phyloP scores from a whole-genome alignment of 805 yeast species.

The Saccharomycopsis capsularis region DNA sequence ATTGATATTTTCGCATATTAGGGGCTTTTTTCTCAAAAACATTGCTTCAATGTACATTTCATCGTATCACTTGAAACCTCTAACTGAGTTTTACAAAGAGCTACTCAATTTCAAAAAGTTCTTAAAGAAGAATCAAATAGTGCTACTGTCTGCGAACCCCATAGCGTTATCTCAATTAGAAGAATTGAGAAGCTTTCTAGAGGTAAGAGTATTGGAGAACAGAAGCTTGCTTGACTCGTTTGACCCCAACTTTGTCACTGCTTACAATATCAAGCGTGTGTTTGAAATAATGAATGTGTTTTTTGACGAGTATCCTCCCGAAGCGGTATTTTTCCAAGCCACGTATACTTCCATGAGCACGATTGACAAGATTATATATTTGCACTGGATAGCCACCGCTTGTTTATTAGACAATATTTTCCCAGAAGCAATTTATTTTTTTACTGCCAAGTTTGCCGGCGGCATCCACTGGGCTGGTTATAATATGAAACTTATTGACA shows the following conservation, averaged over 20 bases:
- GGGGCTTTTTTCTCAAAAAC: slow-evolving; percentile 5
- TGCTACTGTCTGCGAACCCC: not conserved
- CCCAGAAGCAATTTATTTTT: slow-evolving; percentile 15
- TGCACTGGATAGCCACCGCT: slow-evolving; percentile 16
- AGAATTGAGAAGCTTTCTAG: slow-evolving; percentile 4
- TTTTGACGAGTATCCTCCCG: slow-evolving; percentile 10
- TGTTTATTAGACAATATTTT: slow-evolving; percentile 18
- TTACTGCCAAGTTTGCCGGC: slow-evolving; percentile 13
- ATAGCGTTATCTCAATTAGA: slow-evolving; percentile 1
- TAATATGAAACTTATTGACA: slow-evolving; percentile 6
- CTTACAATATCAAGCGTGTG: slow-evolving; percentile 2
- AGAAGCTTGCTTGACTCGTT: not conserved
- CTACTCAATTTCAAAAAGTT: slow-evolving; percentile 2
- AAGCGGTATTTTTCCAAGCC: slow-evolving; percentile 7
- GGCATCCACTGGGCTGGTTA: slow-evolving; percentile 12
- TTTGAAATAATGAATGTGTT: slow-evolving; percentile 6
- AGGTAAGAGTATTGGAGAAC: slow-evolving; percentile 7
- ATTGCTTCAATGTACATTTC: slow-evolving; percentile 10
- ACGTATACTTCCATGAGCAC: slow-evolving; percentile 1
- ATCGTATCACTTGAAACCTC: slow-evolving; percentile 1
- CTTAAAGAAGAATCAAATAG: not conserved
- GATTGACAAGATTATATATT: slow-evolving; percentile 13
- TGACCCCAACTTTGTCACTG: slow-evolving; percentile 9
- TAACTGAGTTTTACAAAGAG: slow-evolving; percentile 13
- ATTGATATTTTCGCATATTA: slow-evolving; percentile 1